phyloP scores from a whole-genome alignment of 2,329 filamentous ascomycete genomes.

The Podosphaera xanthii region DNA sequence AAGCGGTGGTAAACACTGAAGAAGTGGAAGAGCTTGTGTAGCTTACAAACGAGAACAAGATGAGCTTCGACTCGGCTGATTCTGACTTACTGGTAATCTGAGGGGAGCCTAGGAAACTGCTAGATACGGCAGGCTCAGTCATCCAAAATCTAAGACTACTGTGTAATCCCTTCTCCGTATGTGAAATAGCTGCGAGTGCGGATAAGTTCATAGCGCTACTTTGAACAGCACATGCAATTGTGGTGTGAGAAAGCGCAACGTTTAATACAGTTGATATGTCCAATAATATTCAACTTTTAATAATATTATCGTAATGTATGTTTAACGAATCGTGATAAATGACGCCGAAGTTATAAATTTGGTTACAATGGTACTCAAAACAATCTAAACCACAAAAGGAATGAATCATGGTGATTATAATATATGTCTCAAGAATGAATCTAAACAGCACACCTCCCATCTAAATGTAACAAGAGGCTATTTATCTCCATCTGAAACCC shows the following conservation, averaged over 20 bases:
- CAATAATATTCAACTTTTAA: not conserved
- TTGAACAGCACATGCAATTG: not conserved
- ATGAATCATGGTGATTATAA: too few species aligned
- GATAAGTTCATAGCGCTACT: not conserved
- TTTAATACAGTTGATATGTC: not conserved
- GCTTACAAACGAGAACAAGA: not conserved
- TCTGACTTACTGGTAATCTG: not conserved
- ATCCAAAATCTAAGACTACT: not conserved
- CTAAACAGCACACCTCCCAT: too few species aligned
- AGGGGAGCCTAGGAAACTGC: not conserved
- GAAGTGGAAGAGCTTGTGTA: not conserved
- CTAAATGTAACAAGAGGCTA: too few species aligned
- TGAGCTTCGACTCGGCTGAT: not conserved
- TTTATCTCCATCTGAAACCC: too few species aligned
- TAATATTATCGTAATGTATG: too few species aligned
- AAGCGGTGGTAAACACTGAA: not conserved
- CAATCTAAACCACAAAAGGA: too few species aligned
- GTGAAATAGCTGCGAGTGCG: not conserved
- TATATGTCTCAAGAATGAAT: too few species aligned
- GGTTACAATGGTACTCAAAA: too few species aligned
- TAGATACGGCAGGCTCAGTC: not conserved
- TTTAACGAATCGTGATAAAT: too few species aligned
- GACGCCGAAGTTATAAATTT: too few species aligned
- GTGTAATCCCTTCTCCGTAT: not conserved
- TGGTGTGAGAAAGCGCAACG: not conserved